phyloP scores from a whole-genome alignment of 805 yeast species.

The Lipomyces starkeyi region DNA sequence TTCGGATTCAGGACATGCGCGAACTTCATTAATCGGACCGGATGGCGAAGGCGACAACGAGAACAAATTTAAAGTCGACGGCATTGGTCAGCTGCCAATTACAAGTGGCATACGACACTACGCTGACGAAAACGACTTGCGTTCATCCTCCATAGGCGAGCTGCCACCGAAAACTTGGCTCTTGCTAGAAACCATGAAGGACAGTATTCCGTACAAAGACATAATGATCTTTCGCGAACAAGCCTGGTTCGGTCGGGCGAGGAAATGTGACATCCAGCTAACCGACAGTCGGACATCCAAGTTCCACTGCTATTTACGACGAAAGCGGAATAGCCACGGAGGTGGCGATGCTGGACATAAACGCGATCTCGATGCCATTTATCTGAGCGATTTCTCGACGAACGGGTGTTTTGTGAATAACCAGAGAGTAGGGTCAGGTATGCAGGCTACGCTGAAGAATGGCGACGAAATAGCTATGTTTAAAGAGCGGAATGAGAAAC shows the following conservation, averaged over 20 bases:
- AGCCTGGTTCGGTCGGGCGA: conserved; percentile 75
- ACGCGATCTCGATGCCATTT: conserved; percentile 46
- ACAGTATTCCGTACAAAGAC: conserved; percentile 55
- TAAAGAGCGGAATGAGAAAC: conserved; percentile 15
- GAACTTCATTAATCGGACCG: conserved; percentile 10
- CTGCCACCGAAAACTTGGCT: conserved; percentile 67
- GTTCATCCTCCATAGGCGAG: conserved; percentile 20
- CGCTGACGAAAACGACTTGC: conserved; percentile 30
- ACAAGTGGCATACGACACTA: conserved; percentile 38
- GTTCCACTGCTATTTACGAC: conserved; percentile 75
- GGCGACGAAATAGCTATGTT: conserved; percentile 29
- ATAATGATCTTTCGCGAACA: conserved; percentile 69
- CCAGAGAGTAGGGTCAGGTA: conserved; percentile 50
- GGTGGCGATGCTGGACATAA: conserved; percentile 1
- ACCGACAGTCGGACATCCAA: conserved; percentile 82
- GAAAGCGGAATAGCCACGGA: conserved; percentile 43
- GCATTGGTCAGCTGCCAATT: conserved; percentile 42
- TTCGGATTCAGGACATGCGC: conserved; percentile 2
- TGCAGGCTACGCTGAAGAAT: conserved; percentile 35
- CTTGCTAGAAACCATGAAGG: conserved; percentile 58
- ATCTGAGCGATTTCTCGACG: conserved; percentile 81
- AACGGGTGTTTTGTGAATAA: conserved; percentile 70
- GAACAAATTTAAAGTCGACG: conserved; percentile 49
- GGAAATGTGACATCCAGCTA: conserved; percentile 56
- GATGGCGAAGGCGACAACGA: conserved; percentile 35